Conservation (phyloP, 108 stramenopile species). For the Cyclostephanos invisitatus region DNA sequence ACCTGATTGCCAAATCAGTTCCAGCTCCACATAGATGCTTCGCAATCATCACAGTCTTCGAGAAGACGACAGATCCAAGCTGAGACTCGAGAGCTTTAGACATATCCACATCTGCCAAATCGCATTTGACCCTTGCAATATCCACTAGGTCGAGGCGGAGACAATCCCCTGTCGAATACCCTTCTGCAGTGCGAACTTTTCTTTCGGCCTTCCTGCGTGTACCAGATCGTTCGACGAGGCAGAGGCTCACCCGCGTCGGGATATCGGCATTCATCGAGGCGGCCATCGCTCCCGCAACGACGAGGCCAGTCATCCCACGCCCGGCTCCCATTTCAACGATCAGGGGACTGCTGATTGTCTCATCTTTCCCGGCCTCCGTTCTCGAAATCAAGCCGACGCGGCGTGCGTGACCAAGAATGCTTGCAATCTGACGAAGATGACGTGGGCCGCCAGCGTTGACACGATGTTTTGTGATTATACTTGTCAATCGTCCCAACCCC, state of each 20-base stretch:
- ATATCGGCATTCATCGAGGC: constrained; percentile 15
- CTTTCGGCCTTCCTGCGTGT: constrained; percentile 84
- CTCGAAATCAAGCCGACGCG: constrained; percentile 42
- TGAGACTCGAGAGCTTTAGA: constrained; percentile 34
- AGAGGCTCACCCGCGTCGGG: constrained; percentile 44
- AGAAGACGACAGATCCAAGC: not conserved
- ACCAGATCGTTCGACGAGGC: constrained; percentile 77
- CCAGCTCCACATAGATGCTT: constrained; percentile 84
- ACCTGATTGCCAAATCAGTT: constrained; percentile 80
- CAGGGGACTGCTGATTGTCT: constrained; percentile 5
- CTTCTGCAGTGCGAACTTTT: constrained; percentile 52
- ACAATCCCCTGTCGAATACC: constrained; percentile 12
- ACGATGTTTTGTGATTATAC: constrained; percentile 45
- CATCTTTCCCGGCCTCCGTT: not conserved
- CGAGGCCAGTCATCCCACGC: constrained; percentile 77
- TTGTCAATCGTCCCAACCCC: constrained; percentile 15
- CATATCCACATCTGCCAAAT: constrained; percentile 77
- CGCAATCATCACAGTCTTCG: constrained; percentile 65
- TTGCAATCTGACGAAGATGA: constrained; percentile 76
- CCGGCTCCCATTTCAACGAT: constrained; percentile 86
- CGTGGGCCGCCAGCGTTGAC: constrained; percentile 72
- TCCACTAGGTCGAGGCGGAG: constrained; percentile 50
- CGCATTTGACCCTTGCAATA: constrained; percentile 69
- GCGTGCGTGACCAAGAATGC: constrained; percentile 75
- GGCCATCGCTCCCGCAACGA: constrained; percentile 60